Conservation (phyloP, 2,329 filamentous ascomycete species). For the Colletotrichum sp. region DNA sequence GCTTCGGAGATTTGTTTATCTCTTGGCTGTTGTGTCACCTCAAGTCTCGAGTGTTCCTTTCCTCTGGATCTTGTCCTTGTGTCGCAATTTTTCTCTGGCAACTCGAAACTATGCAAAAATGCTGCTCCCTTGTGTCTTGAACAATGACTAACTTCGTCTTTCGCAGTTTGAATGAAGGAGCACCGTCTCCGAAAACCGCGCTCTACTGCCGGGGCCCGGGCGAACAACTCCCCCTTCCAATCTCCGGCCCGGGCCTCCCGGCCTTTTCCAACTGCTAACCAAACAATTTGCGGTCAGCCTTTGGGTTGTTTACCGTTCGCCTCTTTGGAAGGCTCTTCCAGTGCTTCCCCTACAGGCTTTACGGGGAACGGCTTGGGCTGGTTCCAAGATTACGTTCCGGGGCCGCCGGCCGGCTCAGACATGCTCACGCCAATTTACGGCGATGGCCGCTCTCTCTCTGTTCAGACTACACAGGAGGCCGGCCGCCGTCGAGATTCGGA, state of each 20-base stretch:
- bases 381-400: neutral
- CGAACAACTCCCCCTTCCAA: neutral
- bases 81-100: neutral
- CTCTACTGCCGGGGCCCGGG: neutral
- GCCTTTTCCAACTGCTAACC: neutral
- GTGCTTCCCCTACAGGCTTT: neutral
- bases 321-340: neutral
- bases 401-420: neutral
- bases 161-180: neutral
- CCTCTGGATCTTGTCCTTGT: neutral
- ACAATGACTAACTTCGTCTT: neutral
- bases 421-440: neutral
- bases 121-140: neutral
- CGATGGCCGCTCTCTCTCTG: neutral
- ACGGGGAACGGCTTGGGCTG: neutral
- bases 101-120: fast-evolving
- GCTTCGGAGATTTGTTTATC: neutral
- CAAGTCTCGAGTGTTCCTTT: neutral
- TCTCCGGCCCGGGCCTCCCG: neutral
- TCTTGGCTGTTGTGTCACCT: neutral
- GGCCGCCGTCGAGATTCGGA: neutral
- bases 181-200: neutral
- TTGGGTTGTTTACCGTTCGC: fast-evolving
- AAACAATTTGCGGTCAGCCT: neutral
- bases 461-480: neutral